Base-by-base conservation (phyloP, 2,329 filamentous ascomycete genomes). In the Akanthomyces dipterigenus region DNA sequence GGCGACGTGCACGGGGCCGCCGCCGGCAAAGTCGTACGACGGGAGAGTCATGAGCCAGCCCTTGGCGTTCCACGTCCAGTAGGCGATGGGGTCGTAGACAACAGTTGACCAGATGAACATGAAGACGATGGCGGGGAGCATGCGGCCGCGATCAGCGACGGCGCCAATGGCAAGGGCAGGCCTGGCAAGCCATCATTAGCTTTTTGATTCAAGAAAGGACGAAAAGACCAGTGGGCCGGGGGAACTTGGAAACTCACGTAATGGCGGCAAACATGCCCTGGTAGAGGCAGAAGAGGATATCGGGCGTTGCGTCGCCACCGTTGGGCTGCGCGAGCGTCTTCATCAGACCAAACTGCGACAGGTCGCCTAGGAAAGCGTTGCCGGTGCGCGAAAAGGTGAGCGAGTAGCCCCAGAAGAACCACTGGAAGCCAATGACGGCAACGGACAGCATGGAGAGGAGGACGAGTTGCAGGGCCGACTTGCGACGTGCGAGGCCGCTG, bases 371-470 rank as follows among this genome's bases (percentile, higher is more conserved):
- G 78, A 86, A 96, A 65, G 81, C 81, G 67, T 88, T 89, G 62
- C 90, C 90, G 24, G 85, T 85, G 74, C 92, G 90, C 7, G 90
- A 92, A 75, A 96, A 96, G 64, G 90, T 83, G 57, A 96, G 78
- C 12, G 89, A 93, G 75, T 93, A 96, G 53, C 91, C 91, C 91
- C 91, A 96, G 80, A 96, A 93, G 80, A 96, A 96, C 91, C 92
- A 96, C 72, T 96, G 91, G 76, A 96, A 96, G 55, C 86, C 88
- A 63, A 92, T 85, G 65, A 96, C 85, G 12, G 85, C 89, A 4
- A 88, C 84, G 18, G 90, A 88, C 78, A 96, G 88, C 78, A 96
- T 84, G 16, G 90, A 90, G 4, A 96, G 82, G 82, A 90, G 93
- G 73, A 96, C 88, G 64, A 96, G 82, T 20, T 91, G 90, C 60